Conservation (phyloP, 345 rosid species). For the Fremontodendron californicum region DNA sequence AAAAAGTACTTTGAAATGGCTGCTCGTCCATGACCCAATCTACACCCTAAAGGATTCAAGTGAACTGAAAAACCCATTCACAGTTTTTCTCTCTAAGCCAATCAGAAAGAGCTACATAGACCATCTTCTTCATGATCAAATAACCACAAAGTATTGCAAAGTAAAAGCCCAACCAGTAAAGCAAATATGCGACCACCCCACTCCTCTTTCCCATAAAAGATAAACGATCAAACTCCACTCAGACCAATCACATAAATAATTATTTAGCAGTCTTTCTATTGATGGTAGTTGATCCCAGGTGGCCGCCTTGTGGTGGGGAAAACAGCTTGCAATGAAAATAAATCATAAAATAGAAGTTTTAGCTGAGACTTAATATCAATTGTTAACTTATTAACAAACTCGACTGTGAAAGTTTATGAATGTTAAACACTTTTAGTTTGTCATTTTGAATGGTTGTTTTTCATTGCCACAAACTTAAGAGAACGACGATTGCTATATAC, state of each 20-base stretch:
- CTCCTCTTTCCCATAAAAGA: background rate
- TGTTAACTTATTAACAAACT: constrained; percentile 4
- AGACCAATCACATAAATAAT: background rate
- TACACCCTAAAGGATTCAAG: background rate
- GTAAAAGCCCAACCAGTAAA: no score
- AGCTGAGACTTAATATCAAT: background rate
- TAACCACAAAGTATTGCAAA: background rate
- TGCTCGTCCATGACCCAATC: background rate
- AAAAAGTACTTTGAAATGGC: background rate
- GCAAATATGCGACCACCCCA: no score
- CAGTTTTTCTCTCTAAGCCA: background rate
- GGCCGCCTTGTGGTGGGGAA: background rate
- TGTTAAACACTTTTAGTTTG: background rate
- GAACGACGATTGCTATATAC: background rate
- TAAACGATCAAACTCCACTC: background rate
- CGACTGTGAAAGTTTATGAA: background rate
- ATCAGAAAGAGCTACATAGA: background rate
- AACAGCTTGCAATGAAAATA: background rate
- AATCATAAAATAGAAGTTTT: background rate
- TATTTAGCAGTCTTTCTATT: no score
- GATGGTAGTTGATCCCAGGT: background rate
- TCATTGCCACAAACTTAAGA: background rate
- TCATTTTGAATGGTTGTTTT: background rate
- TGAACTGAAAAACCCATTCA: background rate
- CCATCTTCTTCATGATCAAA: background rate